Base-by-base conservation (phyloP, 2,329 filamentous ascomycete species). In the Aureobasidium uvarum region DNA sequence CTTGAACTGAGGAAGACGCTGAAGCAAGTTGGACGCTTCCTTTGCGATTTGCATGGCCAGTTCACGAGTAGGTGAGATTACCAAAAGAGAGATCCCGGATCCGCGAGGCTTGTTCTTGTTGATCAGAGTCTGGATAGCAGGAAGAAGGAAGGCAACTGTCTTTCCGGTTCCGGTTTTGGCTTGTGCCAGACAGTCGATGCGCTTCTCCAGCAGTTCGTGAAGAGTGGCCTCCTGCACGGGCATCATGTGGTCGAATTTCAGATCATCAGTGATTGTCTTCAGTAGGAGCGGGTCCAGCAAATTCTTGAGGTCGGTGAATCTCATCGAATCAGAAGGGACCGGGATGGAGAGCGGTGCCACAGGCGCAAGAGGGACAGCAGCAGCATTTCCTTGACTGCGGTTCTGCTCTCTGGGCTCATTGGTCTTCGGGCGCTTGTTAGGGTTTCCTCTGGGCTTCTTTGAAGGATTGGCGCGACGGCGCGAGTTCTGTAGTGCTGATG, bases 131-230 rank as follows among this genome's bases (percentile, higher is more conserved):
- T 93, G 96, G 48, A 98, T 74, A 56, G 96, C 91, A 0, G 95
- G 95, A 62, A 97, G 86, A 8, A 99, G 78, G 73, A 95, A 98
- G 0, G 94, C 93, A 0, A 91, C 92, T 0, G 95, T 99, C 81
- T 99, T 99, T 58, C 95, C 95, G 20, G 94, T 98, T 25, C 95
- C 94, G 94, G 68, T 72, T 79, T 92, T 96, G 66, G 94, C 95
- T 68, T 84, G 82, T 38, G 84, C 84, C 39, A 85, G 78, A 67
- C 82, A 84, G 70, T 85, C 83, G 54, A 78, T 79, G 45, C 77
- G 77, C 72, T 79, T 79, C 45, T 72, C 76, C 8, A 82, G 81
- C 31, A 85, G 75, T 67, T 83, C 78, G 2, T 75, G 80, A 65
- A 85, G 73, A 6, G 84, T 81, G 71, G 81, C 81, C 59, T 83